These are phyloP conservation scores for Haplographium delicatum DNA, from an alignment of 495 filamentous ascomycete species.

Conservation along the genomic window DNA sequence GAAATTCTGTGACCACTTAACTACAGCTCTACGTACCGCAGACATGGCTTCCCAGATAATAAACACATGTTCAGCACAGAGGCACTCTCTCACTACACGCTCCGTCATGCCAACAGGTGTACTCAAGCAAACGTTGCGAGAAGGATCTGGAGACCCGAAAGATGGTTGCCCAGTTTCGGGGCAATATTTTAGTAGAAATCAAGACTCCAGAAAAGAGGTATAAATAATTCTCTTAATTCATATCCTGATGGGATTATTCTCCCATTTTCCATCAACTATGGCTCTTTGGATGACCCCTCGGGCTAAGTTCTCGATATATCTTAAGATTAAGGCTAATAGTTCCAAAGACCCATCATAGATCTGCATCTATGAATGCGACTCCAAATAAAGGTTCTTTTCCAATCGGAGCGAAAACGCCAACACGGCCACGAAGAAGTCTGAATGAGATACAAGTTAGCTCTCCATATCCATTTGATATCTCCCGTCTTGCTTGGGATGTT, in stretches of 20 bases:
- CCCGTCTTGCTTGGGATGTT: no score
- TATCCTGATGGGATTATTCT: no score
- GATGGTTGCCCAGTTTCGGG: background rate
- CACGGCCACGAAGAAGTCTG: background rate
- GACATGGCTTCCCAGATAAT: background rate
- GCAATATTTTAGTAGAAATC: background rate
- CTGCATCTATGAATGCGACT: background rate
- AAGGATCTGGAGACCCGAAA: background rate
- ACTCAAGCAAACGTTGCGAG: background rate
- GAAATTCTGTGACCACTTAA: no score
- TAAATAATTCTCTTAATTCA: no score
- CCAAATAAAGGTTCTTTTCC: background rate
- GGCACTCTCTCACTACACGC: background rate
- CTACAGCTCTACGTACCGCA: no score
- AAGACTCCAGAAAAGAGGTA: background rate
- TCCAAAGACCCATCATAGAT: background rate
- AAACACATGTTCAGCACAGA: background rate
- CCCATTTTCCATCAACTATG: no score
- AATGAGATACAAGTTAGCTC: background rate
- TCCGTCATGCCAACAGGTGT: conserved; percentile 5
- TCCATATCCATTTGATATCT: no score
- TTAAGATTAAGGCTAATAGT: no score
- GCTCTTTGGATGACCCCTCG: no score
- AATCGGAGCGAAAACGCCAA: background rate
- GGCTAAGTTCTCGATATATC: no score